These are phyloP conservation scores for Spathaspora girioi DNA, from an alignment of 805 yeast genomes.

Conservation along the genomic window DNA sequence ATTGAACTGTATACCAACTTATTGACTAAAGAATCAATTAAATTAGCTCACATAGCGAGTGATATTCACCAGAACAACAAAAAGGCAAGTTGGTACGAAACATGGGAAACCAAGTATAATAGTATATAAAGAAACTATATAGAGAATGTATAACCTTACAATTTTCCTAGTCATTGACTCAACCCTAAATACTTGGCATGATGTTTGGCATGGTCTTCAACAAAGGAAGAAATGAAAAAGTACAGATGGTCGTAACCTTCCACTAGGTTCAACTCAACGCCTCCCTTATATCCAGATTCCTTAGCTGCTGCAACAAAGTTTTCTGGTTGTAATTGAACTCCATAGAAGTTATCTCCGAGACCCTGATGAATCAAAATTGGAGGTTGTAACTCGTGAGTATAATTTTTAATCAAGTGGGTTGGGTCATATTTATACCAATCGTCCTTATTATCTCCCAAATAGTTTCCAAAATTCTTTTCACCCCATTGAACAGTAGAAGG, in stretches of 20 bases:
- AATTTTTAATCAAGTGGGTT: constrained; percentile 60
- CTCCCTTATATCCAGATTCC: constrained; percentile 55
- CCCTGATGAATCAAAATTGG: constrained; percentile 82
- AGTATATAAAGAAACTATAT: constrained; percentile 1
- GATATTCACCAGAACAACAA: constrained; percentile 50
- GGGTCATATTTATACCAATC: constrained; percentile 83
- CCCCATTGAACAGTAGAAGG: constrained; percentile 88
- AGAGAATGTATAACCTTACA: not conserved
- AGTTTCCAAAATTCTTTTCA: constrained; percentile 72
- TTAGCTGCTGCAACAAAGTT: constrained; percentile 59
- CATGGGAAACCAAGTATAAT: constrained; percentile 49
- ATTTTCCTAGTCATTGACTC: constrained; percentile 5
- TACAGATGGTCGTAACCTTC: constrained; percentile 92
- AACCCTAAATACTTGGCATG: constrained; percentile 68
- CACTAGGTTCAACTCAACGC: constrained; percentile 56
- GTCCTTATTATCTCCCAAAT: constrained; percentile 60
- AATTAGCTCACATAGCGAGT: constrained; percentile 37
- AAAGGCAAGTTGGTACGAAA: constrained; percentile 54
- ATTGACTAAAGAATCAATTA: constrained; percentile 23
- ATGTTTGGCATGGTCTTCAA: constrained; percentile 77
- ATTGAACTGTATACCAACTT: constrained; percentile 19
- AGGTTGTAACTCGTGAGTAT: constrained; percentile 49
- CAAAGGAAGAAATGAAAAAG: constrained; percentile 77
- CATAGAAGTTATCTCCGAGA: constrained; percentile 69
- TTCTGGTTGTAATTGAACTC: constrained; percentile 72